Conservation (phyloP, 2,329 filamentous ascomycete genomes). For the Hortaea werneckii region DNA sequence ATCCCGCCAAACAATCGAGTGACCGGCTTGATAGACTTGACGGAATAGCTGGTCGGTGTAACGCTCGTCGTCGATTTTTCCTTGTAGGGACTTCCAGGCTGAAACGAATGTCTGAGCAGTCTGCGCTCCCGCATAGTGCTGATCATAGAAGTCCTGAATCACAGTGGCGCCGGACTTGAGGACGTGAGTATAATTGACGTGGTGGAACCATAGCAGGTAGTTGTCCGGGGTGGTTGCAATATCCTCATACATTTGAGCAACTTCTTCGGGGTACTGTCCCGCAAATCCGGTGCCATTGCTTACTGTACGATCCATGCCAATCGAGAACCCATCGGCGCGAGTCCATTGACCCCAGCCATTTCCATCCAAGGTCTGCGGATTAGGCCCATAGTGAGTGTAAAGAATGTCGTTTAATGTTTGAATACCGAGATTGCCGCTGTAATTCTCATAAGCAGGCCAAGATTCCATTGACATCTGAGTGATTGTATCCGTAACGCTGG, state of each 20-base stretch:
- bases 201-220: slow-evolving; percentile 60
- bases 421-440: slow-evolving; percentile 59
- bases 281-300: slow-evolving; percentile 56
- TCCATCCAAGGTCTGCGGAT: slow-evolving; percentile 54
- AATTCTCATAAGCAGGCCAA: slow-evolving; percentile 62
- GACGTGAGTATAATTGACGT: slow-evolving; percentile 55
- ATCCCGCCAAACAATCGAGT: slow-evolving; percentile 61
- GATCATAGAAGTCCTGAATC: slow-evolving; percentile 57
- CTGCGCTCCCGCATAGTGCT: slow-evolving; percentile 50
- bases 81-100: slow-evolving; percentile 46
- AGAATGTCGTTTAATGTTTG: slow-evolving; percentile 61
- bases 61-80: slow-evolving; percentile 49
- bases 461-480: slow-evolving; percentile 56
- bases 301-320: slow-evolving; percentile 65
- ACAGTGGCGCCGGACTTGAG: slow-evolving; percentile 57
- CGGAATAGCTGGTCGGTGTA: slow-evolving; percentile 50
- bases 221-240: slow-evolving; percentile 56
- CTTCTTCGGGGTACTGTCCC: slow-evolving; percentile 54
- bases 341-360: slow-evolving; percentile 67
- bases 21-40: slow-evolving; percentile 56
- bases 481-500: slow-evolving; percentile 47
- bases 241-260: slow-evolving; percentile 49
- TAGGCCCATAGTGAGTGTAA: slow-evolving; percentile 57
- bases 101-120: slow-evolving; percentile 49
- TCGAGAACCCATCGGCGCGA: slow-evolving; percentile 46